Evolutionary conservation across 148 eudicot species (phyloP).

Genomic region (Persicaria maculosa): DNA sequence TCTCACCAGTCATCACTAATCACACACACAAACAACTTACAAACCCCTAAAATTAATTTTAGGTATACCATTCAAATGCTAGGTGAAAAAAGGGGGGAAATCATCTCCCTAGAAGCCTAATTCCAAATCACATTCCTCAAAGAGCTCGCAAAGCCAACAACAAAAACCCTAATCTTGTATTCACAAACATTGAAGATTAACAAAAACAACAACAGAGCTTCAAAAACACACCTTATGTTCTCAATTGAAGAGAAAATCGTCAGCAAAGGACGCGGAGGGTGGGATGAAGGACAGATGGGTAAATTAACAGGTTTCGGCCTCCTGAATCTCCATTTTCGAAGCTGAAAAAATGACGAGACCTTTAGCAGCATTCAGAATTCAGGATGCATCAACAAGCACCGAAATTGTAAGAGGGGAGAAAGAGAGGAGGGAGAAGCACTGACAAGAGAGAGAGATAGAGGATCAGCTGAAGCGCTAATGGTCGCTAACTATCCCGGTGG

Average conservation of each 20-base stretch:
- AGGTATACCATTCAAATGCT: no score
- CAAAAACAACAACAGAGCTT: neutral
- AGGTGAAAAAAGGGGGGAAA: no score
- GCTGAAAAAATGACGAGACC: neutral
- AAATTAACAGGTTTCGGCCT: neutral
- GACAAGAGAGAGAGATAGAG: neutral
- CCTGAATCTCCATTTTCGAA: neutral
- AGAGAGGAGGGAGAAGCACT: neutral
- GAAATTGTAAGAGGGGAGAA: neutral
- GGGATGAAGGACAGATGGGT: neutral
- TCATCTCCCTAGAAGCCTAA: neutral
- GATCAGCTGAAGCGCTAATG: neutral
- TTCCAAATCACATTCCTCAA: neutral
- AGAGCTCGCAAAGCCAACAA: neutral
- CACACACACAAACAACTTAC: neutral
- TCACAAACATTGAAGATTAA: neutral
- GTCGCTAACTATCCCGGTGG: neutral
- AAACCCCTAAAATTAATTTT: neutral
- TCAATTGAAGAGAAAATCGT: neutral
- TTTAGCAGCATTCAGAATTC: neutral
- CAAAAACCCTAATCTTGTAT: neutral
- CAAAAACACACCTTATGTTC: constrained; percentile 2
- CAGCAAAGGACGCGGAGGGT: neutral
- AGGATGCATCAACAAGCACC: neutral
- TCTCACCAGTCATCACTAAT: neutral